Evolutionary conservation across 1,284 basidiomycete genomes (phyloP).

Genomic region (Rhodotorula sp.): DNA sequence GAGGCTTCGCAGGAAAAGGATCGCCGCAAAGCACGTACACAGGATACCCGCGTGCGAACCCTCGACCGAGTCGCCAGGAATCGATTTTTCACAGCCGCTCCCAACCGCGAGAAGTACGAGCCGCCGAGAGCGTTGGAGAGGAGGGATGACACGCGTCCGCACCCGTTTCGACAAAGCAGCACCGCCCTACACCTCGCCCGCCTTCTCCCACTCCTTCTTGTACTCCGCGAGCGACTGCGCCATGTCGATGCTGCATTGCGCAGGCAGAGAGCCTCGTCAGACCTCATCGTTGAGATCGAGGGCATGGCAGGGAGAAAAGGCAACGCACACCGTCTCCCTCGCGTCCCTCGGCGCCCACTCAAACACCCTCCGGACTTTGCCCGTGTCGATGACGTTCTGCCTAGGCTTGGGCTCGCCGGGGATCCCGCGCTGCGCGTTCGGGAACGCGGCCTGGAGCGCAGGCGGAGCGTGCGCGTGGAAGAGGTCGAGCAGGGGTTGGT

Average conservation of each 20-base stretch:
- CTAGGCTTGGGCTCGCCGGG: constrained; percentile 22
- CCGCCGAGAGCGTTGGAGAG: too few relatives aligned
- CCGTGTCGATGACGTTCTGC: constrained; percentile 39
- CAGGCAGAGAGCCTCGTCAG: not conserved
- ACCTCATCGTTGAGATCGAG: not conserved
- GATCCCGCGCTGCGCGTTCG: constrained; percentile 26
- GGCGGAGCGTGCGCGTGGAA: constrained; percentile 17
- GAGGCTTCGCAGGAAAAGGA: too few relatives aligned
- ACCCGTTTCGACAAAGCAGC: too few relatives aligned
- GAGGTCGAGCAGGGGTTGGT: constrained; percentile 39
- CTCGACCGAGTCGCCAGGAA: too few relatives aligned
- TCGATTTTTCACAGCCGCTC: too few relatives aligned
- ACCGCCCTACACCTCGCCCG: too few relatives aligned
- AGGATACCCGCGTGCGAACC: too few relatives aligned
- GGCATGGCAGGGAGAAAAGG: too few relatives aligned
- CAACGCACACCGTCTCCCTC: constrained; percentile 37
- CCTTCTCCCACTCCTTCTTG: constrained; percentile 31
- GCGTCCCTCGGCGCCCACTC: constrained; percentile 30
- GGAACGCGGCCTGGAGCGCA: constrained; percentile 29
- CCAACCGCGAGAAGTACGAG: too few relatives aligned
- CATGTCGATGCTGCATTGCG: constrained; percentile 32
- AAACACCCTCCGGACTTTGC: constrained; percentile 27
- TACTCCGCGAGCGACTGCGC: constrained; percentile 31
- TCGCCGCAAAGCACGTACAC: too few relatives aligned
- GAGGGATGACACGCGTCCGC: too few relatives aligned